Conservation (phyloP, 495 filamentous ascomycete genomes). For the Talaromyces stipitatus region DNA sequence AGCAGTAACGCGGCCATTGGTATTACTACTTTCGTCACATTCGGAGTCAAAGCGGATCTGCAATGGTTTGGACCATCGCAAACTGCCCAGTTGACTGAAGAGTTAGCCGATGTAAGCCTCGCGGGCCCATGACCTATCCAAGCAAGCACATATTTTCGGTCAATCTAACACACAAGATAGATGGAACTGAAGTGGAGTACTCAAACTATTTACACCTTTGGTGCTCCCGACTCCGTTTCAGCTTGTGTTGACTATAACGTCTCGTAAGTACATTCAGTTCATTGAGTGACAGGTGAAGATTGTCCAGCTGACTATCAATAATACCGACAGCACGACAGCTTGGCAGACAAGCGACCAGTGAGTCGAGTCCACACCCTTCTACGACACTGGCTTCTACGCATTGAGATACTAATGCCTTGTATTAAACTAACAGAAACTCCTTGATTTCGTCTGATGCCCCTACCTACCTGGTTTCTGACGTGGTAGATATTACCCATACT, state of each 20-base stretch:
- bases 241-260: background rate
- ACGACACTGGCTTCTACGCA: too few species aligned
- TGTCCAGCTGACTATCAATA: too few species aligned
- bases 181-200: background rate
- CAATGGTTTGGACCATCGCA: background rate
- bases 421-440: background rate
- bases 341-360: too few species aligned
- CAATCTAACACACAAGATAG: background rate
- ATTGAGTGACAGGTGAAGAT: too few species aligned
- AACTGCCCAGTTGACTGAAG: background rate
- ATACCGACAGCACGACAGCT: too few species aligned
- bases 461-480: background rate
- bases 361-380: too few species aligned
- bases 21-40: background rate
- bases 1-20: background rate
- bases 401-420: background rate
- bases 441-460: background rate
- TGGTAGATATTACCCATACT: too few species aligned
- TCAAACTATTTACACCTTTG: background rate
- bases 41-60: background rate
- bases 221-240: background rate
- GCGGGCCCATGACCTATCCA: background rate
- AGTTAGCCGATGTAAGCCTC: background rate
- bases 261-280: background rate
- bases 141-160: background rate